Percentiles rank a stretch among this genome's conserved stretches.
phyloP scores from a whole-genome alignment of 345 rosid species.

The Eucalyptus pumila region DNA sequence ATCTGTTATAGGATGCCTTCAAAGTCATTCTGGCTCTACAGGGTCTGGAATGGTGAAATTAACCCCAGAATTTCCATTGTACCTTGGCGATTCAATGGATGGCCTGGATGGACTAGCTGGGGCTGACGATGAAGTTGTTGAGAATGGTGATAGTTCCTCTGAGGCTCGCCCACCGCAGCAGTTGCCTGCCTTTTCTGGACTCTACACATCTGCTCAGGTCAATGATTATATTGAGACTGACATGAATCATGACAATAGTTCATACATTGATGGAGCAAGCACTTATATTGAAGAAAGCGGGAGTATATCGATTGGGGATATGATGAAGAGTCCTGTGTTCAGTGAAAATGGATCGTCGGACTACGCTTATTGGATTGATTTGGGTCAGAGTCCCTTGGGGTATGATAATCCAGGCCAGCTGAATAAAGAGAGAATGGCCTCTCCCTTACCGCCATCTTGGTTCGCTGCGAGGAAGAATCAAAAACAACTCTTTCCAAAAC shows the following conservation, averaged over 20 bases:
- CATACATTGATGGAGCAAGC: slow-evolving; percentile 82
- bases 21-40: slow-evolving; percentile 81
- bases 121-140: slow-evolving; percentile 35
- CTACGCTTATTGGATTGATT: slow-evolving; percentile 81
- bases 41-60: slow-evolving; percentile 98
- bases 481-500: slow-evolving; percentile 50
- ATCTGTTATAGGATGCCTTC: slow-evolving; percentile 93
- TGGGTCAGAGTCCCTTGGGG: slow-evolving; percentile 90
- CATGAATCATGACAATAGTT: slow-evolving; percentile 73
- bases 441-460: slow-evolving; percentile 65
- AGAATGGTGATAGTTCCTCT: slow-evolving; percentile 37
- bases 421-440: slow-evolving; percentile 45
- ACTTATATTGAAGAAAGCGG: slow-evolving; percentile 92
- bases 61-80: slow-evolving; percentile 87
- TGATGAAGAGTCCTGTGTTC: slow-evolving; percentile 95
- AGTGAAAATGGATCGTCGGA: slow-evolving; percentile 97
- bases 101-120: slow-evolving; percentile 58
- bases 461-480: slow-evolving; percentile 54
- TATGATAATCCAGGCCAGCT: slow-evolving; percentile 45
- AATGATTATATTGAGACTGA: slow-evolving; percentile 89
- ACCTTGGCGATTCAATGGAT: slow-evolving; percentile 86
- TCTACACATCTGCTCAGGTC: slow-evolving; percentile 75
- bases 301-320: slow-evolving; percentile 82
- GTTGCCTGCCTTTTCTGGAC: slow-evolving; percentile 96
- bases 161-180: slow-evolving; percentile 51